Base-by-base conservation (phyloP, 768 basidiomycete genomes). In the Podaxis mareebaensis region DNA sequence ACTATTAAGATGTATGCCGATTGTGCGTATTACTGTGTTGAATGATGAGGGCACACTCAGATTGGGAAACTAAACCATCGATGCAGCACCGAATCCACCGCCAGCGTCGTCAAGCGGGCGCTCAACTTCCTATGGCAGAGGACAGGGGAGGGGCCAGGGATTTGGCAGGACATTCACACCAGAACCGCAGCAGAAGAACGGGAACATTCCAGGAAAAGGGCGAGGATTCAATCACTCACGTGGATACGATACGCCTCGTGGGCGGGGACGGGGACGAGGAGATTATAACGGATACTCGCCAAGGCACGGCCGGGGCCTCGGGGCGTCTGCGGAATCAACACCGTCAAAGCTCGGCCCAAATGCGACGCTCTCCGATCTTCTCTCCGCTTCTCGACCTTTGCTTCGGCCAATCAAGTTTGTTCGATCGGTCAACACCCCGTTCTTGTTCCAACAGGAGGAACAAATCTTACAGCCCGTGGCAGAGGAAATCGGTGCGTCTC, bases 381-480 rank as follows among this genome's bases (percentile, higher is more conserved):
- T 90, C 7, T 79, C 83, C 63, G 74, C 81, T 26, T 83, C 85
- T 42, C 76, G 91, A 30, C 90, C 89, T 1, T 76, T 86, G 0
- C 77, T 93, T 17, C 77, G 78, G n/a, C 92, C 91, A 0, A 76
- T 94, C 66, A 74, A 75, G 12, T 93, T 94, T 66, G 90, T 93
- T 12, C 85, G 78, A 17, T 85, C 89, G 0, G 77, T 80, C 11
- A 57, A 80, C 48, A 84, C 82, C 1, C 82, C 58, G 72, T 81
- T 69, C 60, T 81, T 78, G 75, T 93, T 84, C 58, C 69, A 80
- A 65, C 74, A 79, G 65, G 81, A 88, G 51, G 88, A 76, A 64
- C 81, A 86, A 49, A 88, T 91, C 13, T 71, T 91, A 33, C 74
- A 86, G 66, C 75, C 89, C 1, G 70, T 79, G 1, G 77, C 78